Conservation (phyloP, 2,329 filamentous ascomycete genomes). For the Sarocladium strictum region DNA sequence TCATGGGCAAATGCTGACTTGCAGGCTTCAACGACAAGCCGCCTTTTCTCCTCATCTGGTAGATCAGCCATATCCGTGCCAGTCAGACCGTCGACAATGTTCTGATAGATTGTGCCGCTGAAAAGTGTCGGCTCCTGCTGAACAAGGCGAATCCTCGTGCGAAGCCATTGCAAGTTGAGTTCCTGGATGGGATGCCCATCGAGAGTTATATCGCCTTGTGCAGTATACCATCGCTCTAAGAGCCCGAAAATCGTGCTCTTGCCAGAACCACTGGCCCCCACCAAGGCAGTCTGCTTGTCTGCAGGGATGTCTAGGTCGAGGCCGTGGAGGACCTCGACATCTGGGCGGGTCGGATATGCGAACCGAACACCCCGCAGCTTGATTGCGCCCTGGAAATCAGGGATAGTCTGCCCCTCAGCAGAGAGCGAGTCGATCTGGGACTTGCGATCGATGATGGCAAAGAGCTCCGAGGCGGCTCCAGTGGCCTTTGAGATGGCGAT, state of each 20-base stretch:
- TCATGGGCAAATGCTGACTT: conserved; percentile 46
- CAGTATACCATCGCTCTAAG: conserved; percentile 54
- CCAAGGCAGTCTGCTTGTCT: conserved; percentile 46
- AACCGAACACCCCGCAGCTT: conserved; percentile 43
- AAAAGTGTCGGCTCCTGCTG: conserved; percentile 48
- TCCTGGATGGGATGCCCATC: conserved; percentile 35
- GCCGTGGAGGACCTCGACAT: conserved; percentile 36
- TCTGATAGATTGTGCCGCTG: conserved; percentile 46
- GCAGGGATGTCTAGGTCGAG: conserved; percentile 37
- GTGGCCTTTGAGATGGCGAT: conserved; percentile 40
- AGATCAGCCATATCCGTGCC: conserved; percentile 29
- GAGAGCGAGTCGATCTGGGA: conserved; percentile 38
- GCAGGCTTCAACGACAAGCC: conserved; percentile 37
- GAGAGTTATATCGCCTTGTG: conserved; percentile 36
- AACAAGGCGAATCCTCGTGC: conserved; percentile 46
- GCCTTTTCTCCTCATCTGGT: conserved; percentile 39
- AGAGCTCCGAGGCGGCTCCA: conserved; percentile 40
- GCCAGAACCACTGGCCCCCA: conserved; percentile 52
- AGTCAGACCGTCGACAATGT: conserved; percentile 42
- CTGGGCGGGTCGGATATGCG: conserved; percentile 51
- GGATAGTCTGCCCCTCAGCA: conserved; percentile 22
- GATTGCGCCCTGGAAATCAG: conserved; percentile 36
- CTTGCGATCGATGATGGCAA: conserved; percentile 39
- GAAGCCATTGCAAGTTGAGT: conserved; percentile 45
- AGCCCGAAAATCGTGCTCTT: conserved; percentile 54